A percentile compares a stretch with the other conserved stretches of the same genome.
These are phyloP conservation scores for Talaromyces marneffei DNA, from an alignment of 2,329 filamentous ascomycete genomes.

Conservation along the genomic window DNA sequence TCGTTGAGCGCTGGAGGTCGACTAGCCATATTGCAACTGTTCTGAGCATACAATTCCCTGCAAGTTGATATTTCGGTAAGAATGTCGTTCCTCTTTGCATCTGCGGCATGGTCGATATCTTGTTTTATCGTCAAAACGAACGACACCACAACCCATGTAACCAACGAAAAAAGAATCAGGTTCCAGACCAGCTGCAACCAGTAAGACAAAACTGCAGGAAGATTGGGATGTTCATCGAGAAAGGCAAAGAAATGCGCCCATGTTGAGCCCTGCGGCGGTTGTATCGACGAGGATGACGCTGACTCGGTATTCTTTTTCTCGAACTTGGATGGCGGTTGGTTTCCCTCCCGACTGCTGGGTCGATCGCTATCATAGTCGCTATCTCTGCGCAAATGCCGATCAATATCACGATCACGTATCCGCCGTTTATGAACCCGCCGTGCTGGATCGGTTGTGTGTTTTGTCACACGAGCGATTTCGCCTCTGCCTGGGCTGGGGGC, in stretches of 20 bases:
- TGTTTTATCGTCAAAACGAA: constrained; percentile 64
- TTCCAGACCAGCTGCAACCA: constrained; percentile 58
- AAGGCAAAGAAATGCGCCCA: constrained; percentile 54
- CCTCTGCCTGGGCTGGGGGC: constrained; percentile 56
- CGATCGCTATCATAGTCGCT: constrained; percentile 41
- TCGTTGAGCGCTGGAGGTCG: constrained; percentile 66
- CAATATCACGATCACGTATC: constrained; percentile 43
- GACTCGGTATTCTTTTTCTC: not conserved
- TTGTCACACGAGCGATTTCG: constrained; percentile 51
- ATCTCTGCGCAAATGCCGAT: constrained; percentile 36
- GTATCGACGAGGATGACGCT: not conserved
- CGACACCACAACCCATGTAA: constrained; percentile 61
- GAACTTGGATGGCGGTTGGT: constrained; percentile 21
- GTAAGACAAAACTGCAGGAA: constrained; percentile 60
- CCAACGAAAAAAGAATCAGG: constrained; percentile 42
- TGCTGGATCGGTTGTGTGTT: constrained; percentile 42
- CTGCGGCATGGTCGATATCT: constrained; percentile 68
- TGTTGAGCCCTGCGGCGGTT: constrained; percentile 30
- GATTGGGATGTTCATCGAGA: constrained; percentile 59
- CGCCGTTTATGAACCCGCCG: constrained; percentile 46
- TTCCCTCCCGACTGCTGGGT: constrained; percentile 32
- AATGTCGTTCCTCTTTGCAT: constrained; percentile 62
- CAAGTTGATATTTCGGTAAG: constrained; percentile 70
- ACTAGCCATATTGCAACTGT: constrained; percentile 63
- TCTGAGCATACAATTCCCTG: constrained; percentile 65